Base-by-base conservation (phyloP, 1,284 basidiomycete species). In the Trichosporon inkin region DNA sequence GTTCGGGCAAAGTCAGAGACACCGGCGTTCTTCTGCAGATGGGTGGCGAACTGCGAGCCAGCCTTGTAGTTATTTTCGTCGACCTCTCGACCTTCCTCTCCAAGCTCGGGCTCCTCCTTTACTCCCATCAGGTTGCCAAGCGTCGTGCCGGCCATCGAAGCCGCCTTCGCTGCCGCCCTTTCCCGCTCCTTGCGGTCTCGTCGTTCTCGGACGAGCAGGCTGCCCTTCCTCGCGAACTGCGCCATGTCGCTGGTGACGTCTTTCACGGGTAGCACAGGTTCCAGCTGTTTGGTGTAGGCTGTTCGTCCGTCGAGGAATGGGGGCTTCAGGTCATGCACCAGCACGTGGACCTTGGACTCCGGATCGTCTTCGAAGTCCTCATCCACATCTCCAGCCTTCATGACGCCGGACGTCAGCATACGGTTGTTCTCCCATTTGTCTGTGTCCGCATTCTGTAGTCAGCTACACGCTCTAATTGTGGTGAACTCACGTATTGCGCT, bases 351-450 rank as follows among this genome's bases (percentile, higher is more conserved):
- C 0, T 92, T 89, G 0, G 89, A 92, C 76, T 98, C 96, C 0
- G 89, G 88, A 68, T 95, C 92, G 71, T 95, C 93, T 70, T 96
- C 92, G 86, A 82, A 92, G 85, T 77, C 96, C 22, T 83, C 82
- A 73, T 99, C 93, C 44, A 99, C 83, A 11, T 86, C 83, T 63
- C 86, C 88, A 34, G 90, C 86, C 5, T 90, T 90, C 1, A 90
- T 90, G 14, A 98, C 88, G 71, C 96, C 96, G 13, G 94, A 97
- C 0, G 90, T 92, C 11, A 93, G 83, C 87, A 99, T 92, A 71
- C 94, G 89, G 71, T 99, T 98, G 7, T 89, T 90, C 81, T 99
- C 96, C 96, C 96, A 99, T 1, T 95, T 81, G 68, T 99, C 95
- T 68, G 94, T 95, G 75, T 99, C 96, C 20, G 91, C 91, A 68